phyloP scores from a whole-genome alignment of 768 basidiomycete genomes.

The Xerocomus brunneocitrinus region DNA sequence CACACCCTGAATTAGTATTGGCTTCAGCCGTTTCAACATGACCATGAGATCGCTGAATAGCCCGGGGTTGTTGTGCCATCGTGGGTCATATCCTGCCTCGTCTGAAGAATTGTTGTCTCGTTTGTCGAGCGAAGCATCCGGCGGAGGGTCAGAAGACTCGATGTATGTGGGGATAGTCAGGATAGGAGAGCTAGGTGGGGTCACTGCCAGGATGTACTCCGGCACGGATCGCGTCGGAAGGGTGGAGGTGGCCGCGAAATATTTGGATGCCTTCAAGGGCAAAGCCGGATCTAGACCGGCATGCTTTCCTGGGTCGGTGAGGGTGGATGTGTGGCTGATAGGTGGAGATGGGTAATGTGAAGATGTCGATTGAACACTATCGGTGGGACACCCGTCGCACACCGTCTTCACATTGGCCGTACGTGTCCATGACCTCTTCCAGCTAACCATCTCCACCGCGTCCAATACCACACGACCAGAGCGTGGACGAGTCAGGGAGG shows the following conservation, averaged over 20 bases:
- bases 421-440: not conserved
- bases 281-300: not conserved
- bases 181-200: slow-evolving; percentile 3
- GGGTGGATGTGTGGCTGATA: not conserved
- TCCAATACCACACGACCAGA: slow-evolving; percentile 13
- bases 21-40: slow-evolving; percentile 27
- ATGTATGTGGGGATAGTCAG: slow-evolving; percentile 4
- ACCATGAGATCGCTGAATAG: slow-evolving; percentile 22
- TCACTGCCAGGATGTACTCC: not conserved
- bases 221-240: not conserved
- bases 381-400: not conserved
- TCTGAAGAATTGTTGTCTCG: not conserved
- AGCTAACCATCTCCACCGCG: slow-evolving; percentile 16
- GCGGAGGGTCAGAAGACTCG: slow-evolving; percentile 2
- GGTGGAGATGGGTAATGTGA: slow-evolving; percentile 9
- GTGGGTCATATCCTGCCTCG: not conserved
- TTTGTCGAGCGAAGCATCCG: not conserved
- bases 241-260: slow-evolving; percentile 4
- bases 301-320: not conserved
- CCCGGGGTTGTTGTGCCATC: not conserved
- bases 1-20: slow-evolving; percentile 30
- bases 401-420: not conserved
- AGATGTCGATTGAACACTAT: not conserved
- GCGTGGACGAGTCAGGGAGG: not conserved
- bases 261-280: slow-evolving; percentile 17